phyloP scores from a whole-genome alignment of 176 grass and related monocot genomes.

The Avena insularis region DNA sequence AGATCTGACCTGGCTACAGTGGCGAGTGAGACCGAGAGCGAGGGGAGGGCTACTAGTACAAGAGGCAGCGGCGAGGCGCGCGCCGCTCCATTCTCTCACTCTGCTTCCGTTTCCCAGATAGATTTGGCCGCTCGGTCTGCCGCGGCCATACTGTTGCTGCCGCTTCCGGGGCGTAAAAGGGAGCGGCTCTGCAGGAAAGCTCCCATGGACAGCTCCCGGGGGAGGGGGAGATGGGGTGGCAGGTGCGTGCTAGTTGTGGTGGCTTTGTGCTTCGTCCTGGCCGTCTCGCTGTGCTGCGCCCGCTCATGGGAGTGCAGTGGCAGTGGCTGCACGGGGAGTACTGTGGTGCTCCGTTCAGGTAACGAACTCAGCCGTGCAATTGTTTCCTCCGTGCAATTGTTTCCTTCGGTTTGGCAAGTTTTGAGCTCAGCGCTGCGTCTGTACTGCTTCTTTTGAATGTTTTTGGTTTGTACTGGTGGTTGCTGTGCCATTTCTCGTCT shows the following conservation, averaged over 20 bases:
- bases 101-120: conserved; percentile 34
- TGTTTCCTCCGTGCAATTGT: background rate
- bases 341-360: conserved; percentile 48
- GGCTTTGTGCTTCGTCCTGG: conserved; percentile 34
- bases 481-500: background rate
- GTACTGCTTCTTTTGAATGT: background rate
- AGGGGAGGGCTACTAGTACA: conserved; percentile 5
- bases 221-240: conserved; percentile 29
- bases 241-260: conserved; percentile 24
- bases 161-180: conserved; percentile 3
- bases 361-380: conserved; percentile 4
- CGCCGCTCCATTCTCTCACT: background rate
- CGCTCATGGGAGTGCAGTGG: conserved; percentile 15
- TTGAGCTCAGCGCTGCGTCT: background rate
- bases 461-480: background rate
- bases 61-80: background rate
- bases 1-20: conserved; percentile 50
- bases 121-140: conserved; percentile 31
- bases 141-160: conserved; percentile 29
- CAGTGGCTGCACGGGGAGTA: background rate
- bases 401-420: conserved; percentile 14
- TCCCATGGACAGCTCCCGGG: conserved; percentile 48
- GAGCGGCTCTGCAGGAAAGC: background rate
- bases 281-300: conserved; percentile 45
- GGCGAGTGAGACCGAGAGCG: background rate